These are phyloP conservation scores for Chenopodium suecicum DNA, from an alignment of 148 eudicot species.

Conservation along the genomic window DNA sequence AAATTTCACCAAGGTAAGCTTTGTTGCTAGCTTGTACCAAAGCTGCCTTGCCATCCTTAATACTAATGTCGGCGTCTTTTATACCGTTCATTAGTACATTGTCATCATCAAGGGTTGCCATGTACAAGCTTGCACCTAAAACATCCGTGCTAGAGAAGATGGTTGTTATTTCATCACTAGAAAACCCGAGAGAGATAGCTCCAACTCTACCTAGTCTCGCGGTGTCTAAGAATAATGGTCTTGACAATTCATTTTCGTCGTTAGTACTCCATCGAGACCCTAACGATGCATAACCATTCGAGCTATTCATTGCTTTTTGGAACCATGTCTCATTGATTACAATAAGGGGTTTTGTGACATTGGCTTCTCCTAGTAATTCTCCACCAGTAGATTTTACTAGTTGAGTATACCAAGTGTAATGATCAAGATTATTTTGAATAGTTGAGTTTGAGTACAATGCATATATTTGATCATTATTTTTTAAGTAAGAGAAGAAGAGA, in stretches of 20 bases:
- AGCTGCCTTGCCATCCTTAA: conserved; percentile 19
- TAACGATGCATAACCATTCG: conserved; percentile 38
- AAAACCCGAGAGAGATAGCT: conserved; percentile 53
- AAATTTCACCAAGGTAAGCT: conserved; percentile 29
- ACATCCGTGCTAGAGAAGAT: conserved; percentile 28
- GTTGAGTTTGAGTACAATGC: conserved; percentile 59
- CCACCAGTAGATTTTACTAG: conserved; percentile 43
- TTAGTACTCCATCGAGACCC: conserved; percentile 39
- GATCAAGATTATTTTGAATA: conserved; percentile 8
- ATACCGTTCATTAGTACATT: conserved; percentile 31
- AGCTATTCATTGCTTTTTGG: conserved; percentile 34
- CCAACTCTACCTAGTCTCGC: conserved; percentile 34
- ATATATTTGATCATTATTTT: conserved; percentile 25
- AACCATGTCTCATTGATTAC: conserved; percentile 35
- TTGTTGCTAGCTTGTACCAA: conserved; percentile 18
- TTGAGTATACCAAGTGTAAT: conserved; percentile 47
- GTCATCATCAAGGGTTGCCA: conserved; percentile 37
- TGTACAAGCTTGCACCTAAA: conserved; percentile 41
- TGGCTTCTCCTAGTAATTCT: conserved; percentile 39
- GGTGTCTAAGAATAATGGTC: conserved; percentile 35
- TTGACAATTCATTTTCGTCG: background rate
- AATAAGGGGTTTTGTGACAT: conserved; percentile 12
- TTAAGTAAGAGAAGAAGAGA: conserved; percentile 54
- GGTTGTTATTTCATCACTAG: conserved; percentile 22
- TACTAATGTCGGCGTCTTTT: conserved; percentile 31